Conservation (phyloP, 129 eudicot species). For the Flaveria linearis region DNA sequence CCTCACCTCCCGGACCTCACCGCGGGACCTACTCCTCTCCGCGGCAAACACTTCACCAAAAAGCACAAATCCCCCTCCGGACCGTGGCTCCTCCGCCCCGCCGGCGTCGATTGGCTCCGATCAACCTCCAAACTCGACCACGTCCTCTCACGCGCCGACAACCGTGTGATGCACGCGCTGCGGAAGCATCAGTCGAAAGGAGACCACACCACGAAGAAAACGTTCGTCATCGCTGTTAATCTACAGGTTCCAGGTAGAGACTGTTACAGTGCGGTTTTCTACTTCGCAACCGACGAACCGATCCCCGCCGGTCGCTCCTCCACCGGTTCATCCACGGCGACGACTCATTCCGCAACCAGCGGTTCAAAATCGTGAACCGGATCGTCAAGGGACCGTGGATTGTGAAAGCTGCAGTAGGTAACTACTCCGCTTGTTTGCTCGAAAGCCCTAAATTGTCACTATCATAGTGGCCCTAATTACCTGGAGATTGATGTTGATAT, state of each 20-base stretch:
- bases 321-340: slow-evolving; percentile 72
- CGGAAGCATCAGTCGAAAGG: slow-evolving; percentile 36
- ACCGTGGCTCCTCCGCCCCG: slow-evolving; percentile 61
- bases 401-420: slow-evolving; percentile 77
- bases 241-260: slow-evolving; percentile 85
- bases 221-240: slow-evolving; percentile 64
- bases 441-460: slow-evolving; percentile 71
- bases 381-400: slow-evolving; percentile 96
- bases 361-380: slow-evolving; percentile 79
- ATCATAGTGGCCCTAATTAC: slow-evolving; percentile 67
- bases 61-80: slow-evolving; percentile 63
- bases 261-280: slow-evolving; percentile 74
- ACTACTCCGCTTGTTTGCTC: slow-evolving; percentile 71
- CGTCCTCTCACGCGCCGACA: slow-evolving; percentile 64
- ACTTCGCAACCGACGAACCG: slow-evolving; percentile 69
- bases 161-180: slow-evolving; percentile 60
- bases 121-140: slow-evolving; percentile 67
- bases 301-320: slow-evolving; percentile 53
- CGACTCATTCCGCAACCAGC: slow-evolving; percentile 58
- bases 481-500: slow-evolving; percentile 86
- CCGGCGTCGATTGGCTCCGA: slow-evolving; percentile 88
- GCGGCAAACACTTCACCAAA: slow-evolving; percentile 58
- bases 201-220: slow-evolving; percentile 35
- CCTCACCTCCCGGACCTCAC: slow-evolving; percentile 88
- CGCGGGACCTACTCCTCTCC: slow-evolving; percentile 72